Evolutionary conservation across 495 filamentous ascomycete genomes (phyloP).

Genomic region (Gamarada debralockiae): DNA sequence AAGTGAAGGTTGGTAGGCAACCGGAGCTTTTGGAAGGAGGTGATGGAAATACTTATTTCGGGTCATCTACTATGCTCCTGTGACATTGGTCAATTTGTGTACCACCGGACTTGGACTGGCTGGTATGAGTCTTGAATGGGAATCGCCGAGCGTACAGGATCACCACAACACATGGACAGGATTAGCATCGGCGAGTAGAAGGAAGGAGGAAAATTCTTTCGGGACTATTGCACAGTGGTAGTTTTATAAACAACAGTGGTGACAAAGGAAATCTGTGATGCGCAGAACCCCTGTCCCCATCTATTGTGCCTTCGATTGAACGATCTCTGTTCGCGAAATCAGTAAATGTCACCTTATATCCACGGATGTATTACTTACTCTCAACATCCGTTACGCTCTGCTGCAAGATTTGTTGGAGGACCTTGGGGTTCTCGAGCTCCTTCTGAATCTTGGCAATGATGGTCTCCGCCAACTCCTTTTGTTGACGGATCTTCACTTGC

Average conservation of each 20-base stretch:
- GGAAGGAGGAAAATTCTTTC: slow-evolving; percentile 13
- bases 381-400: slow-evolving; percentile 95
- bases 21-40: too few species aligned
- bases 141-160: too few species aligned
- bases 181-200: too few species aligned
- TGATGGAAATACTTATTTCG: too few species aligned
- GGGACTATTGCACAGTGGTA: slow-evolving; percentile 42
- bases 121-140: too few species aligned
- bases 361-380: slow-evolving; percentile 58
- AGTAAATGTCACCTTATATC: slow-evolving; percentile 26
- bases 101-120: too few species aligned
- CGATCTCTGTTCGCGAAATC: slow-evolving; percentile 37
- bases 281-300: slow-evolving; percentile 31
- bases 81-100: too few species aligned
- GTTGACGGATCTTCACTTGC: slow-evolving; percentile 97
- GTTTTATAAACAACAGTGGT: slow-evolving; percentile 36
- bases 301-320: slow-evolving; percentile 52
- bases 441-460: slow-evolving; percentile 96
- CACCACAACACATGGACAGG: too few species aligned
- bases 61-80: too few species aligned
- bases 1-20: too few species aligned
- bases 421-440: slow-evolving; percentile 96
- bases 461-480: slow-evolving; percentile 87
- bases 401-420: slow-evolving; percentile 89
- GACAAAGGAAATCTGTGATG: slow-evolving; percentile 37